Evolutionary conservation across 441 rosid species (phyloP).

Genomic region (Mallotus repandus): DNA sequence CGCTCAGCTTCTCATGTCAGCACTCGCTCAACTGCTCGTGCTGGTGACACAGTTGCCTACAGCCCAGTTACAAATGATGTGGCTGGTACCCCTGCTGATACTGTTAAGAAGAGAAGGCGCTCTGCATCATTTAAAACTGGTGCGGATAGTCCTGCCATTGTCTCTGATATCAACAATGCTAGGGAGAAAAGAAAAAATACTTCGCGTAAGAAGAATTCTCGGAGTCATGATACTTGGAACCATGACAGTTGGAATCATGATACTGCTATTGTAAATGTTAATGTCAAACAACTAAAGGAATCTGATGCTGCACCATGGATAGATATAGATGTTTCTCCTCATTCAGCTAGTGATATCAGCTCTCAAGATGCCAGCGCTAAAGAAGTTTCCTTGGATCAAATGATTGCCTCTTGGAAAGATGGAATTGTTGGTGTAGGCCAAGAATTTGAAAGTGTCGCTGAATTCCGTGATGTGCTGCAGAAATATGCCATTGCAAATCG

Average conservation of each 20-base stretch:
- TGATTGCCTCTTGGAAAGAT: constrained; percentile 72
- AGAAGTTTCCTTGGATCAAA: constrained; percentile 41
- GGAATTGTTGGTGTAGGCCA: constrained; percentile 87
- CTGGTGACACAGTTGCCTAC: constrained; percentile 25
- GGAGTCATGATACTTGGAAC: constrained; percentile 22
- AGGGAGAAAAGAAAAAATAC: constrained; percentile 38
- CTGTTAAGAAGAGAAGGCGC: constrained; percentile 82
- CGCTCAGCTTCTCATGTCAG: constrained; percentile 7
- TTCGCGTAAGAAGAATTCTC: constrained; percentile 31
- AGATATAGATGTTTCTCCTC: constrained; percentile 25
- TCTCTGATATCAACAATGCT: constrained; percentile 32
- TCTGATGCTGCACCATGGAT: constrained; percentile 21
- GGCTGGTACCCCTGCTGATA: constrained; percentile 62
- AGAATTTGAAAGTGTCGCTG: constrained; percentile 70
- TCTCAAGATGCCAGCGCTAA: constrained; percentile 26
- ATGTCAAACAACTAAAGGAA: constrained; percentile 23
- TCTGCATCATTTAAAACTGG: constrained; percentile 49
- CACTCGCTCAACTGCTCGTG: constrained; percentile 2
- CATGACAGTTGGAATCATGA: constrained; percentile 27
- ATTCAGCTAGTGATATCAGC: constrained; percentile 22
- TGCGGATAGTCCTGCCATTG: constrained; percentile 35
- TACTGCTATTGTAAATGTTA: constrained; percentile 33
- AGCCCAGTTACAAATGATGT: constrained; percentile 39
- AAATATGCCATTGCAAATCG: constrained; percentile 84
- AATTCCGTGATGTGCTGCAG: constrained; percentile 85